phyloP scores from a whole-genome alignment of 306 rosid species.

The Cicer chorassanicum region DNA sequence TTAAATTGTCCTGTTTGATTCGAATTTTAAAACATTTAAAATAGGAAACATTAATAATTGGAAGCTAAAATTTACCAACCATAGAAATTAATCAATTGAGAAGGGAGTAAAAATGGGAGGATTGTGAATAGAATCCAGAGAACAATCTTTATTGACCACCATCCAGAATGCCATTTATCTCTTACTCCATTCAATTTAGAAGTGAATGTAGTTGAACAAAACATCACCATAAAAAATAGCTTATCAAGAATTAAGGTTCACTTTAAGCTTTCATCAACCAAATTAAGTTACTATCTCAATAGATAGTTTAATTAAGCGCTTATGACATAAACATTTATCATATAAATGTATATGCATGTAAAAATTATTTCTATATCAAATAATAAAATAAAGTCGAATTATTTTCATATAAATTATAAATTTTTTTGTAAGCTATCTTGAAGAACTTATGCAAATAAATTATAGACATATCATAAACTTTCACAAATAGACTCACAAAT shows the following conservation, averaged over 20 bases:
- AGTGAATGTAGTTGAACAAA: slow-evolving; percentile 75
- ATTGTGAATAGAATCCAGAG: slow-evolving; percentile 57
- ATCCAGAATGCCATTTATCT: slow-evolving; percentile 94
- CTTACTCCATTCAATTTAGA: slow-evolving; percentile 66
- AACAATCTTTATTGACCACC: slow-evolving; percentile 89
- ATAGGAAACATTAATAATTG: slow-evolving; percentile 8
- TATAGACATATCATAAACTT: no score
- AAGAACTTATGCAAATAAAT: no score
- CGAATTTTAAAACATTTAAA: background rate
- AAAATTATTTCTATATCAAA: no score
- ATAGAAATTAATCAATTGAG: slow-evolving; percentile 70
- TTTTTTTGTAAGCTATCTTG: no score
- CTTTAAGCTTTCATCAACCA: background rate
- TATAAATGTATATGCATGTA: no score
- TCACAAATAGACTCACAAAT: no score
- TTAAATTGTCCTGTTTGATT: background rate
- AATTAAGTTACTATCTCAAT: no score
- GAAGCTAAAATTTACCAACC: slow-evolving; percentile 60
- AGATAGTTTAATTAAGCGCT: no score
- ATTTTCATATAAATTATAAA: no score
- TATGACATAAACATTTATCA: no score
- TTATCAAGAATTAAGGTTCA: slow-evolving; percentile 66
- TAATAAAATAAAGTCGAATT: no score
- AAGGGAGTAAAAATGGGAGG: slow-evolving; percentile 86
- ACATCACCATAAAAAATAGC: slow-evolving; percentile 85